Evolutionary conservation across 768 basidiomycete species (phyloP), one percentile per base, ranked within the genome.

Genomic region (Tephrocybe sp.): DNA sequence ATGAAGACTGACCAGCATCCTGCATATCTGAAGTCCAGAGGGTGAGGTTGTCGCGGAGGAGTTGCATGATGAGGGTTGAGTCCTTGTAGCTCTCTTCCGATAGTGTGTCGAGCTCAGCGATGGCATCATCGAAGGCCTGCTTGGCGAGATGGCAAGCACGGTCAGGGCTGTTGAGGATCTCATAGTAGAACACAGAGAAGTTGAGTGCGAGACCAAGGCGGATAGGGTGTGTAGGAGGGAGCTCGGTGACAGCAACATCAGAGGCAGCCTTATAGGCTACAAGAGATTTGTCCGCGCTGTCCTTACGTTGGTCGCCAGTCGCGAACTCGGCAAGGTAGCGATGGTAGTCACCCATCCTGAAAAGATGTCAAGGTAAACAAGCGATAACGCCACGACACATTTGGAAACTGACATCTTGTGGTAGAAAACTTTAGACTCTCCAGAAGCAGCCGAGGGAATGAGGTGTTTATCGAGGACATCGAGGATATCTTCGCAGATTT

Each of bases 111-210:
- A 98, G 92, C 76, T 98, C 95, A 60, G 95, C 94, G 68, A 98
- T 98, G 40, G 96, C 96, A 70, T 98, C 95, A 58, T 98, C 95
- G 72, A 98, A 98, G 7, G 96, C 95, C 73, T 97, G 93, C 79
- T 98, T 98, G 70, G 95, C 95, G 60, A 98, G 89, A 68, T 95
- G 92, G 79, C 95, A 97, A 45, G 96, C 96, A 72, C 93, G 92
- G 74, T 97, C 95, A 61, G 96, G 94, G 73, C 89, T 90, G 85
- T 97, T 97, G 72, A 97, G 86, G 70, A 98, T 97, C 75, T 98
- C 95, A 77, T 97, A 97, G 84, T 98, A 98, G 83, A 98, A 98
- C 44, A 98, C 95, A 48, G 93, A 97, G 85, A 98, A 98, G 84
- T 98, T 98, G 67, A 98, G 82, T 40, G 95, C 95, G 49, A 98